Percentiles rank a stretch among this genome's conserved stretches.
Evolutionary conservation across 2,329 filamentous ascomycete genomes (phyloP).

Genomic region (Fusarium graminum): DNA sequence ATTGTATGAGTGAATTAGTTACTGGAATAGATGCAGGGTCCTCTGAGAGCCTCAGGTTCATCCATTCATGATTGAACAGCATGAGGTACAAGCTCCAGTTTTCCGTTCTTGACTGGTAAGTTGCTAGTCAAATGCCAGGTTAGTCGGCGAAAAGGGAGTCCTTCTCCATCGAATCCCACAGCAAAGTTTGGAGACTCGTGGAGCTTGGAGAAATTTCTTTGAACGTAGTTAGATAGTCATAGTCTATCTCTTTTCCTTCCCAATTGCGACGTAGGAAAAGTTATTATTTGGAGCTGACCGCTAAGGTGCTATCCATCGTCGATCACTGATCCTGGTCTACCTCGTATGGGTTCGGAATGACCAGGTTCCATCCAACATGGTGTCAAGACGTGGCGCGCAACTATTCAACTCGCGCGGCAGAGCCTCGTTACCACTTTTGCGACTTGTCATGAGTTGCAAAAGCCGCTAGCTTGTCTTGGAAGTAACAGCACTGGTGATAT

Average conservation of each 20-base stretch:
- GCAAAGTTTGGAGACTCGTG: slow-evolving; percentile 37
- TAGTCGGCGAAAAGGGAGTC: slow-evolving; percentile 34
- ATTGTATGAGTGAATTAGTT: slow-evolving; percentile 51
- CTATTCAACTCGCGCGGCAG: slow-evolving; percentile 34
- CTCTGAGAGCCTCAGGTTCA: slow-evolving; percentile 40
- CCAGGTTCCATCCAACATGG: slow-evolving; percentile 14
- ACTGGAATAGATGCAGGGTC: slow-evolving; percentile 45
- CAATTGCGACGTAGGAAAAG: slow-evolving; percentile 16
- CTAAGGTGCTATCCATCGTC: slow-evolving; percentile 35
- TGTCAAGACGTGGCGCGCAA: slow-evolving; percentile 35
- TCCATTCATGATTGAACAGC: slow-evolving; percentile 28
- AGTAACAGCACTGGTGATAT: slow-evolving; percentile 12
- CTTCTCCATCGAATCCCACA: slow-evolving; percentile 34
- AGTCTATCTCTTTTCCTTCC: slow-evolving; percentile 15
- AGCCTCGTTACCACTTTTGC: slow-evolving; percentile 27
- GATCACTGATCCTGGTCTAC: slow-evolving; percentile 36
- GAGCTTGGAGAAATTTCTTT: slow-evolving; percentile 29
- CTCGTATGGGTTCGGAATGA: slow-evolving; percentile 27
- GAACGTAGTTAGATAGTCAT: no score
- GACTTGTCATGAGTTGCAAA: slow-evolving; percentile 32
- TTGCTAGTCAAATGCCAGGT: slow-evolving; percentile 15
- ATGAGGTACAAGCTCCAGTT: slow-evolving; percentile 31
- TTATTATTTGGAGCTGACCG: slow-evolving; percentile 42
- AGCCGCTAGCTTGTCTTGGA: slow-evolving; percentile 19
- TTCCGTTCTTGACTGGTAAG: slow-evolving; percentile 25